Percentiles rank a stretch among this genome's conserved stretches.
Conservation (phyloP, 352 stramenopile species). For the Pythium brachiatum region DNA sequence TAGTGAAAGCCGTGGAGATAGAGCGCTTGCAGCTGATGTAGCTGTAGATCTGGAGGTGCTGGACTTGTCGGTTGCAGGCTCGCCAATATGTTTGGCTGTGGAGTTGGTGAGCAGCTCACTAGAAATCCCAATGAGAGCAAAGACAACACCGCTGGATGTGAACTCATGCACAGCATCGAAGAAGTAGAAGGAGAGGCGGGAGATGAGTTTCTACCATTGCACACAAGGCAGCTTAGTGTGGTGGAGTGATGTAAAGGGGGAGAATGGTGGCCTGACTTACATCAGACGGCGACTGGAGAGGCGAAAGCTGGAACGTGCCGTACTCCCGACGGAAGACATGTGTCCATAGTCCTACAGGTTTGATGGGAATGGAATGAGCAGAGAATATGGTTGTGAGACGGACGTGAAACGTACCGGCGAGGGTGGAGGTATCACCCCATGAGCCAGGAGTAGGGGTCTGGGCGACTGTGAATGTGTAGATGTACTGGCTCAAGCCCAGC, state of each 20-base stretch:
- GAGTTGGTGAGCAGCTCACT: too few species aligned
- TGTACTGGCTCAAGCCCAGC: constrained; percentile 32
- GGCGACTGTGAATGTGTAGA: constrained; percentile 28
- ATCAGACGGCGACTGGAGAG: constrained; percentile 35
- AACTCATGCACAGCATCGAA: constrained; percentile 34
- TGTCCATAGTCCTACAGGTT: not conserved
- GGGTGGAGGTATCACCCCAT: constrained; percentile 88
- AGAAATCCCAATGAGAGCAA: constrained; percentile 24
- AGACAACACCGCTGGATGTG: constrained; percentile 14
- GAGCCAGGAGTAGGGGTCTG: constrained; percentile 52
- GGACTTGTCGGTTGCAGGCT: too few species aligned
- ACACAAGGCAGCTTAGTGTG: not conserved
- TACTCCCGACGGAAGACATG: constrained; percentile 90
- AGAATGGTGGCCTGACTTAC: constrained; percentile 26
- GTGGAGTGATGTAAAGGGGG: not conserved
- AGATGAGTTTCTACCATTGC: constrained; percentile 19
- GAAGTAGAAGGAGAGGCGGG: constrained; percentile 29
- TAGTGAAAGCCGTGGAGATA: not conserved
- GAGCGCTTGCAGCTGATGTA: too few species aligned
- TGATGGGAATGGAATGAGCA: constrained; percentile 25
- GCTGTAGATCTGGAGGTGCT: too few species aligned
- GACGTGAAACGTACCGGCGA: constrained; percentile 43
- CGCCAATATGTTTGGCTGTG: too few species aligned
- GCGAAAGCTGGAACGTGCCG: constrained; percentile 90
- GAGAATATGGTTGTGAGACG: not conserved